Evolutionary conservation across 2,329 filamentous ascomycete species (phyloP), one percentile per base, ranked within the genome.

Genomic region (Ceratocystis diversiconidia): DNA sequence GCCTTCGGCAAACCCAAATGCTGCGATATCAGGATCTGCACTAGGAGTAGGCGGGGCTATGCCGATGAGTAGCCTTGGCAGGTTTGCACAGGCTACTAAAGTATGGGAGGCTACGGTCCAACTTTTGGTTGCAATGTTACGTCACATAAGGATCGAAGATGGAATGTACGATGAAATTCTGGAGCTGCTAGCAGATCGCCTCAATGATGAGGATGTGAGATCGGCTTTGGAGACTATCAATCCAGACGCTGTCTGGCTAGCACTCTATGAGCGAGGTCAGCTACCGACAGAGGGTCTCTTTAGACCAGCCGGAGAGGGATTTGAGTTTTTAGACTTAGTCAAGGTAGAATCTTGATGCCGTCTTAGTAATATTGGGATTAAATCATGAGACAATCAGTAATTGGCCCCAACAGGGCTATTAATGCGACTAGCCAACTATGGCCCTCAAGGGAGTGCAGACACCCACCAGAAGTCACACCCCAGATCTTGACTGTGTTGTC

Each of bases 171-270:
- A 92, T 69, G 82, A 90, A 64, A 80, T 89, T 12, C 72, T 92
- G 55, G 80, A 81, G 5, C 74, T 92, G 63, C 73, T 94, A 30
- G 78, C 73, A 2, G 79, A 80, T 41, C 72, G 77, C 46, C 69
- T 85, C 57, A 74, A 77, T 43, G 76, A 79, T 32, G 65, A 71
- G 1, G 76, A 81, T 61, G 79, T 86, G 10, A 80, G 78, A 61
- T 74, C 76, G 43, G 84, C 82, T 10, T 74, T 94, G 59, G 84
- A 88, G 69, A 75, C 72, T 2, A 76, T 87, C 64, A 91, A 92
- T 73, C 77, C 80, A 0, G 89, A 94, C 76, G 86, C 87, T 1
- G 86, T 94, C 3, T 95, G 90, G 90, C 74, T 92, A 69, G 77
- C 78, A 50, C 74, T 82, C 71, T 80, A 82, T 65, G 75, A 81